Evolutionary conservation across 192 early-diverging fungal genomes (phyloP), one percentile per base, ranked within the genome.

Genomic region (Rhizoclosmatium sp.): DNA sequence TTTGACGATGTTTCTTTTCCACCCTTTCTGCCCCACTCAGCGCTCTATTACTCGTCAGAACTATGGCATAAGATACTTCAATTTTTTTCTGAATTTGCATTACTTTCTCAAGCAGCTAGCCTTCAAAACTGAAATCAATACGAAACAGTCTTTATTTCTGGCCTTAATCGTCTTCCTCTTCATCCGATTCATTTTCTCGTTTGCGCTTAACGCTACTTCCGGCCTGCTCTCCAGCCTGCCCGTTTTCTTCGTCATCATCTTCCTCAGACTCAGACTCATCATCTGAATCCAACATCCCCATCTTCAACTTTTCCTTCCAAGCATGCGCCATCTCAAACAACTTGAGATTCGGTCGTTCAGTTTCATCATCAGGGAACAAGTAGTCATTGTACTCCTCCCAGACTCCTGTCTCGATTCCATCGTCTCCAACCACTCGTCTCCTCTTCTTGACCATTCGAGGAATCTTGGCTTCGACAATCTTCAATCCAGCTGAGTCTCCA

Each of bases 321-420:
- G 92, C 85, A 66, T 97, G 94, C 5, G 96, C 97, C 88, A 94
- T 92, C 78, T 91, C 92, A 78, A 99, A 87, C 42, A 99, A 85
- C 84, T 97, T 99, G 76, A 98, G 89, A 79, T 93, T 93, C 7
- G 95, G 90, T 47, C 91, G 89, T 64, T 97, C 93, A 4, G 87
- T 87, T 77, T 96, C 92, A 76, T 99, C 98, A 71, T 99, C 98
- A 44, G 97, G 96, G 84, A 98, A 99, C 65, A 99, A 93, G 82
- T 99, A 99, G 78, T 99, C 97, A 88, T 94, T 95, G 90, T 97
- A 99, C 89, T 99, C 98, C 82, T 99, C 98, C 92, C 93, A 90
- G 39, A 93, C 89, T 44, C 73, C 82, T 44, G 86, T 86, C 62
- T 87, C 87, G 39, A 78, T 88, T 12, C 81, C 86, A 42, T 91